Evolutionary conservation across 768 basidiomycete species (phyloP).

Genomic region (Panellus pusillus): DNA sequence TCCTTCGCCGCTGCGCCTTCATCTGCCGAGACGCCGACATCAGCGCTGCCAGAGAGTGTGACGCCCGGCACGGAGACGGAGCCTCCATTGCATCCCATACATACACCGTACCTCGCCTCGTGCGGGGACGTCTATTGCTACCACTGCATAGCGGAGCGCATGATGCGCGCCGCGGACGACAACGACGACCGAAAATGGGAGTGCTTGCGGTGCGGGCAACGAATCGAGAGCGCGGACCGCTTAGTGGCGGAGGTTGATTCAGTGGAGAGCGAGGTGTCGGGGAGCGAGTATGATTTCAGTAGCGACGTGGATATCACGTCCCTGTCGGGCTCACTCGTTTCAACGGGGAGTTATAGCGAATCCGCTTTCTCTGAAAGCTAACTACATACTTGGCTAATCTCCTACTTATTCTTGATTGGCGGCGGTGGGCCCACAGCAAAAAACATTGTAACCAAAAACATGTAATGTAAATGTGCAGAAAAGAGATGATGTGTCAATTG

Average conservation of each 20-base stretch:
- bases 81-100: slow-evolving; percentile 63
- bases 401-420: too few species aligned
- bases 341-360: slow-evolving; percentile 50
- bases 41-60: slow-evolving; percentile 21
- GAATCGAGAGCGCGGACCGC: slow-evolving; percentile 65
- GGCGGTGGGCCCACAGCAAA: too few species aligned
- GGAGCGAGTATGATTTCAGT: slow-evolving; percentile 64
- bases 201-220: slow-evolving; percentile 77
- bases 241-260: slow-evolving; percentile 45
- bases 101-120: slow-evolving; percentile 80
- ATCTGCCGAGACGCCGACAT: slow-evolving; percentile 16
- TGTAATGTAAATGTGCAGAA: not conserved
- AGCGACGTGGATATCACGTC: slow-evolving; percentile 52
- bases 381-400: not conserved
- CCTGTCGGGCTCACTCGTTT: slow-evolving; percentile 51
- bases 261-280: slow-evolving; percentile 37
- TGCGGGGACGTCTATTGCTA: slow-evolving; percentile 93
- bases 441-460: not conserved
- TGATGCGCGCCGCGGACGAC: slow-evolving; percentile 73
- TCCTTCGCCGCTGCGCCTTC: slow-evolving; percentile 28
- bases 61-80: slow-evolving; percentile 34
- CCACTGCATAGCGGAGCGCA: slow-evolving; percentile 82
- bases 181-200: slow-evolving; percentile 66
- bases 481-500: slow-evolving; percentile 9
- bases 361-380: slow-evolving; percentile 41